Base-by-base conservation (phyloP, 139 green algal genomes). In the Coccomyxa sp. region DNA sequence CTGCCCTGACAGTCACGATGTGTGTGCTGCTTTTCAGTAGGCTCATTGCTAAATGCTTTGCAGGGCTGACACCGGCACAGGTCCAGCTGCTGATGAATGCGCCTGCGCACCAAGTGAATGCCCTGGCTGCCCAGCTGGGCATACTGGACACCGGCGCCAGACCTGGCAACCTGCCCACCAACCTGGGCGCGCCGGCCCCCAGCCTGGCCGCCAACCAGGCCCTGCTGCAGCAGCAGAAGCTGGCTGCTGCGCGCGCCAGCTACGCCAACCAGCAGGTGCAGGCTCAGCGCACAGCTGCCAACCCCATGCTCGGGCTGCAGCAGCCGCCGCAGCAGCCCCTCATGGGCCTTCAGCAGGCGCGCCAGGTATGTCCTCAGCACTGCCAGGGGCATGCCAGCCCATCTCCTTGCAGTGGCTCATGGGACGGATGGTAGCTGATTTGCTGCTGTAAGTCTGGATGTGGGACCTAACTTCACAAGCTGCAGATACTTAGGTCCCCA, bases 21-120 rank as follows among this genome's bases (percentile, higher is more conserved):
- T n/a, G n/a, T n/a, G n/a, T n/a, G n/a, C n/a, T n/a, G n/a, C n/a
- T n/a, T n/a, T n/a, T n/a, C 50, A 5, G 27, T 3, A 64, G 50
- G 50, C 2, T 64, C 27, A 31, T 64, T 6, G 27, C 27, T 7
- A 6, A 7, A 12, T 64, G 50, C 18, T 64, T 64, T 78, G 55
- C 76, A 80, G 76, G 76, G 10, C 37, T 80, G 68, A 80, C 64
- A 27, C 76, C 76, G 37, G 76, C 64, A 39, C 76, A 80, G 76
- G 64, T 80, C 29, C 38, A 75, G 12, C 75, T 80, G 76, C 76
- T 80, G 64, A 80, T 75, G 54, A 75, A 70, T 16, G 72, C 38
- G 36, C 76, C 64, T 29, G 37, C 76, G 36, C 55, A 75, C 39
- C 64, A 80, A 39, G 37, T 80, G 29, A 74, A 64, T 38, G 64